These are phyloP conservation scores for Petrea volubilis DNA, from an alignment of 257 asterid genomes.

Conservation along the genomic window DNA sequence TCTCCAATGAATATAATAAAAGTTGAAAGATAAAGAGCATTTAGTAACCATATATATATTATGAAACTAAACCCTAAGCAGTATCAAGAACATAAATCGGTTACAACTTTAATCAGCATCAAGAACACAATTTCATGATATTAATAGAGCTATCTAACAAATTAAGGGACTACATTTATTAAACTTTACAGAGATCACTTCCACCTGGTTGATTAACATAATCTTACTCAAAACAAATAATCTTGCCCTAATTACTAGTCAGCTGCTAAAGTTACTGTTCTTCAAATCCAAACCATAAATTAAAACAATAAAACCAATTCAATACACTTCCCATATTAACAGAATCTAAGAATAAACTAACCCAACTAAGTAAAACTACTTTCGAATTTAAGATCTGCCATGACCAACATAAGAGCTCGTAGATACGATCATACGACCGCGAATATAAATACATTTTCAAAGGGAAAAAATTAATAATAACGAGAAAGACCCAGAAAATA, in stretches of 20 bases:
- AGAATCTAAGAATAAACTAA: neutral
- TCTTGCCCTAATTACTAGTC: neutral
- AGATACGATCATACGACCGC: neutral
- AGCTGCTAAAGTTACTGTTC: neutral
- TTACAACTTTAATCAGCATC: neutral
- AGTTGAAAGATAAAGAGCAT: neutral
- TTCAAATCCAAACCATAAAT: neutral
- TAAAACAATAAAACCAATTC: neutral
- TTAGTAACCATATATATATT: neutral
- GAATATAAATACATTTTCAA: neutral
- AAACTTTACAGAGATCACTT: neutral
- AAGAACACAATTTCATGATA: neutral
- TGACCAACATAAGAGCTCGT: constrained; percentile 1
- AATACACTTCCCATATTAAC: neutral
- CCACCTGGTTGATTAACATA: neutral
- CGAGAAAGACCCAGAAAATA: neutral
- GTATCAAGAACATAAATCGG: no score
- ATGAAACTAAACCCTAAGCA: neutral
- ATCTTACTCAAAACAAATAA: neutral
- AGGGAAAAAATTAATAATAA: neutral
- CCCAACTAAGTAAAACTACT: neutral
- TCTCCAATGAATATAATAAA: neutral
- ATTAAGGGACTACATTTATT: neutral
- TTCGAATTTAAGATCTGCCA: constrained; percentile 10
- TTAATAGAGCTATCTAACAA: neutral